Base-by-base conservation (phyloP, 768 basidiomycete species). In the Galerina marginata region DNA sequence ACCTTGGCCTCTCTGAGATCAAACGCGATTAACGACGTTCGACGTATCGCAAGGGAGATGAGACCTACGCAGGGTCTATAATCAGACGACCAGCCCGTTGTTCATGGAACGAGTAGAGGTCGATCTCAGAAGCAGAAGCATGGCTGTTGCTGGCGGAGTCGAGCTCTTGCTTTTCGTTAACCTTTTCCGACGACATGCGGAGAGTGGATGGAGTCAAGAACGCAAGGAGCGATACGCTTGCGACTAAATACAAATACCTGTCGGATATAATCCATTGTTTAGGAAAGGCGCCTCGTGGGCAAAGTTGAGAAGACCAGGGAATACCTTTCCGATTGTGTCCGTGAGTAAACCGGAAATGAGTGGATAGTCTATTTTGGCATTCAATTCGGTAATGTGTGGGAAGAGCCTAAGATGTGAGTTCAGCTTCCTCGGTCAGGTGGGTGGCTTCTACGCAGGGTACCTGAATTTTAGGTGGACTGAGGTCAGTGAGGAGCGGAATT, bases 31-130 rank as follows among this genome's bases (percentile, higher is more conserved):
- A 46, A 39, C 29, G 2, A 37, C 12, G 5, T 29, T 14, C 26
- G 23, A 29, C 14, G 38, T 4, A n/a, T 20, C 12, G 38, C 29
- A 40, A 4, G 20, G 15, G 14, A n/a, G 1, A 5, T 2, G 9
- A 29, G 29, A 58, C 61, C 9, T 44, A 62, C 61, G 56, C 61
- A 33, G 61, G 61, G 47, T 62, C 61, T 43, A 62, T 55, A 23
- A 89, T 83, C 47, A 89, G 72, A 20, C 87, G 78, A 9, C 87
- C 88, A 1, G 85, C 86, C 59, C 76, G 74, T 10, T 78, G 67
- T 60, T 88, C 86, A 49, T 88, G 85, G 59, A 84, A 85, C 6
- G 75, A 72, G 40, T 72, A 64, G 39, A 77, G 67, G 56, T 77
- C 73, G 49, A 77, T 67, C 38, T 62, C 61, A 37, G 59, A 40